Conservation (phyloP, 139 green algal genomes). For the Chlamydomonas asymmetrica region DNA sequence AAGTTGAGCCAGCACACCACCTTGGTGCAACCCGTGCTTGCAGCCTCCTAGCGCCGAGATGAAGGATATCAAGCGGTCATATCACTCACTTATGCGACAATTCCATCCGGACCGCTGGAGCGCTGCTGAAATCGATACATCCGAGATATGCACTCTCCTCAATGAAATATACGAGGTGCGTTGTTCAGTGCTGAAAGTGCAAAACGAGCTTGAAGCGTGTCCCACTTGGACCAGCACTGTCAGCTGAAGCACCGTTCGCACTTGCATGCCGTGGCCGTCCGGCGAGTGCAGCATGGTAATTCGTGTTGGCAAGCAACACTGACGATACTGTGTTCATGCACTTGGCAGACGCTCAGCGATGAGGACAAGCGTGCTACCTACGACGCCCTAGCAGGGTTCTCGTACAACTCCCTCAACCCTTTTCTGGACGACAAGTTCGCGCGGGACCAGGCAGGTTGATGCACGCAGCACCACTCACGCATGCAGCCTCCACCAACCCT, state of each 20-base stretch:
- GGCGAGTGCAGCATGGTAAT: background rate
- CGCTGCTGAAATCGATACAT: slow-evolving; percentile 26
- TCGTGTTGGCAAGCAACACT: background rate
- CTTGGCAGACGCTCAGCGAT: slow-evolving; percentile 43
- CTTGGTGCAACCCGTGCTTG: background rate
- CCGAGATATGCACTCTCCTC: slow-evolving; percentile 45
- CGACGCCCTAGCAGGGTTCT: slow-evolving; percentile 48
- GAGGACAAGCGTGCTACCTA: slow-evolving; percentile 46
- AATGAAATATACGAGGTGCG: slow-evolving; percentile 59
- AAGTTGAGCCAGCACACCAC: too few species aligned
- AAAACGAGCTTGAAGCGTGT: background rate
- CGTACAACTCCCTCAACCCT: slow-evolving; percentile 38
- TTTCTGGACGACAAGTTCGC: slow-evolving; percentile 47
- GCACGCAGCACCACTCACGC: background rate
- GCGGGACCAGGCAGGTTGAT: slow-evolving; percentile 37
- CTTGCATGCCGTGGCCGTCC: background rate
- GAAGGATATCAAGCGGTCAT: slow-evolving; percentile 44
- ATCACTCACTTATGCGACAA: slow-evolving; percentile 47
- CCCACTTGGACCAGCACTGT: background rate
- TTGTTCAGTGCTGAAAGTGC: background rate
- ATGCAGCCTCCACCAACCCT: background rate
- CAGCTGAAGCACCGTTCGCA: background rate
- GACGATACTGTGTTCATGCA: background rate
- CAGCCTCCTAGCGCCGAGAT: slow-evolving; percentile 33
- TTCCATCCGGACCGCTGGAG: slow-evolving; percentile 41